Percentiles rank a stretch among this genome's conserved stretches.
Conservation (phyloP, 441 rosid genomes). For the Syzygium malaccense region DNA sequence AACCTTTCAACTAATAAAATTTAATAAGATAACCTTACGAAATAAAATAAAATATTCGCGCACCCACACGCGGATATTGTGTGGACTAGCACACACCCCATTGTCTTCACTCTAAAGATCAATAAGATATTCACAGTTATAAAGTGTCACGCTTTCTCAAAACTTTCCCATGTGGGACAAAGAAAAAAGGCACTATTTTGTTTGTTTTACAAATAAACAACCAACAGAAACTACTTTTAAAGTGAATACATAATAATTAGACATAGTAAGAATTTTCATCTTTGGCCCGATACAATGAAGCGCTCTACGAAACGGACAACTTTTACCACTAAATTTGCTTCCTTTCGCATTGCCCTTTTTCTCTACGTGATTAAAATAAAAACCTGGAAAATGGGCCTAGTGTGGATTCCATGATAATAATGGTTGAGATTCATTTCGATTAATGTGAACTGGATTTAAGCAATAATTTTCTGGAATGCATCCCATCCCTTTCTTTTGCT, state of each 20-base stretch:
- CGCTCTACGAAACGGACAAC: not conserved
- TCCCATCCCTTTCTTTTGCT: not conserved
- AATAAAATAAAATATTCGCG: too few relatives aligned
- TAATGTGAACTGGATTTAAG: accelerated
- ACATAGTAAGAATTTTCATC: not conserved
- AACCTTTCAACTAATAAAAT: too few relatives aligned
- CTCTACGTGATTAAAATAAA: not conserved
- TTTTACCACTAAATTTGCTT: not conserved
- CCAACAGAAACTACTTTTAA: not conserved
- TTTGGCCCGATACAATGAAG: not conserved
- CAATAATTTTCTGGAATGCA: not conserved
- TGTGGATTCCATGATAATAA: not conserved
- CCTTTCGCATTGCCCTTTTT: not conserved
- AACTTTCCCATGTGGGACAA: too few relatives aligned
- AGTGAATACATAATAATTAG: not conserved
- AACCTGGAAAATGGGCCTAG: not conserved
- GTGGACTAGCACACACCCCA: too few relatives aligned
- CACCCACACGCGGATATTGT: too few relatives aligned
- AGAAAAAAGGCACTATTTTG: too few relatives aligned
- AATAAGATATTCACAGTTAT: too few relatives aligned
- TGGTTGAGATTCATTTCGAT: not conserved
- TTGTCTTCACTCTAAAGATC: too few relatives aligned
- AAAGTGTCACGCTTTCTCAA: too few relatives aligned
- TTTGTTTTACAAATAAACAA: too few relatives aligned
- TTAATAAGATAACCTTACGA: too few relatives aligned